Evolutionary conservation across 371 early-diverging fungal genomes (phyloP).

Genomic region (Thermomucor indicae-seudaticae): DNA sequence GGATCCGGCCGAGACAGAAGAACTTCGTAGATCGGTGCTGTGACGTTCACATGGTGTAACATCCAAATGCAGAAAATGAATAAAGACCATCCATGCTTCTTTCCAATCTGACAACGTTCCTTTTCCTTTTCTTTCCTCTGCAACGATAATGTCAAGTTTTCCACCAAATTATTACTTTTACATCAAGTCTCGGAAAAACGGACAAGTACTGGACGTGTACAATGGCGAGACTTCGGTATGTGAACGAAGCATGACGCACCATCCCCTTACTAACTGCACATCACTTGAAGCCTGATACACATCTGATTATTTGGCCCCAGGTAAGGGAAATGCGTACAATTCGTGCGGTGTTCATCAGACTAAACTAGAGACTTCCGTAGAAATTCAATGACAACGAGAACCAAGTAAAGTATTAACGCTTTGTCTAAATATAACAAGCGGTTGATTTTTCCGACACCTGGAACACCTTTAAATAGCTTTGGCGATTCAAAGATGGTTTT

Average conservation of each 20-base stretch:
- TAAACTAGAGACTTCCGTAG: not conserved
- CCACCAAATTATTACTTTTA: conserved; percentile 21
- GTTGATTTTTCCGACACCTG: not conserved
- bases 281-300: conserved; percentile 3
- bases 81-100: no score
- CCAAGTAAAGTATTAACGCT: conserved; percentile 12
- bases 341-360: not conserved
- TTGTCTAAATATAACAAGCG: no score
- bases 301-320: conserved; percentile 13
- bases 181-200: conserved; percentile 15
- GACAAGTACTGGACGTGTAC: conserved; percentile 15
- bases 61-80: no score
- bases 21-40: conserved; percentile 8
- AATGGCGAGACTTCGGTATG: conserved; percentile 5
- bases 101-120: no score
- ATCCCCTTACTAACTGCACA: not conserved
- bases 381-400: conserved; percentile 17
- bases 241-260: not conserved
- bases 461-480: conserved; percentile 13
- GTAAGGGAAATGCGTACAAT: not conserved
- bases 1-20: conserved; percentile 32
- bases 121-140: no score
- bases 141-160: no score
- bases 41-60: no score
- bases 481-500: conserved; percentile 27